These are phyloP conservation scores for Pontederia crassipes DNA, from an alignment of 176 grass and related monocot genomes.

Conservation along the genomic window DNA sequence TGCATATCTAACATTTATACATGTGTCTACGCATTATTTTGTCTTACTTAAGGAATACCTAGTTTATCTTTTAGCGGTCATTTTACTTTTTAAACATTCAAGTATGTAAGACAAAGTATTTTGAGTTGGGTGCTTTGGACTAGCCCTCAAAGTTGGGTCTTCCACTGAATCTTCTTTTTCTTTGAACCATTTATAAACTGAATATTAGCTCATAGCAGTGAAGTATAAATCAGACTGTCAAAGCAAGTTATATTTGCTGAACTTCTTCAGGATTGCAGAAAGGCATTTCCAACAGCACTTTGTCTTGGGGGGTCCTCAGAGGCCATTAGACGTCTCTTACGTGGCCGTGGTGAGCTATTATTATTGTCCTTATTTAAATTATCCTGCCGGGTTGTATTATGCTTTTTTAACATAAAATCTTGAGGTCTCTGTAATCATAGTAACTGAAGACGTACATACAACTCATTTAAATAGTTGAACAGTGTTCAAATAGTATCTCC, in stretches of 20 bases:
- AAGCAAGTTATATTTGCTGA: conserved; percentile 1
- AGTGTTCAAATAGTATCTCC: too few relatives aligned
- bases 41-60: too few relatives aligned
- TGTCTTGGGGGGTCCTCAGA: conserved; percentile 63
- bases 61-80: too few relatives aligned
- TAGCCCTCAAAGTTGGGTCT: neutral
- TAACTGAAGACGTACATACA: too few relatives aligned
- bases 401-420: neutral
- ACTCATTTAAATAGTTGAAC: too few relatives aligned
- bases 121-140: neutral
- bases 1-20: too few relatives aligned
- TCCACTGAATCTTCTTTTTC: neutral
- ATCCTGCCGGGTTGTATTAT: neutral
- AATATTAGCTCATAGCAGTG: neutral
- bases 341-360: conserved; percentile 52
- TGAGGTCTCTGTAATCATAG: too few relatives aligned
- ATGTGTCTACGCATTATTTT: too few relatives aligned
- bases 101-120: too few relatives aligned
- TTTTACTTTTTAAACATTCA: too few relatives aligned
- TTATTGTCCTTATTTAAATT: neutral
- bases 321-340: conserved; percentile 55
- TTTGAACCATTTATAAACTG: too few relatives aligned
- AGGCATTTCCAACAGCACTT: conserved; percentile 58
- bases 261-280: conserved; percentile 56
- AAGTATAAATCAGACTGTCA: neutral